Percentiles rank a stretch among this genome's conserved stretches.
These are phyloP conservation scores for Penicillium sp. DNA, from an alignment of 2,329 filamentous ascomycete species.

Conservation along the genomic window DNA sequence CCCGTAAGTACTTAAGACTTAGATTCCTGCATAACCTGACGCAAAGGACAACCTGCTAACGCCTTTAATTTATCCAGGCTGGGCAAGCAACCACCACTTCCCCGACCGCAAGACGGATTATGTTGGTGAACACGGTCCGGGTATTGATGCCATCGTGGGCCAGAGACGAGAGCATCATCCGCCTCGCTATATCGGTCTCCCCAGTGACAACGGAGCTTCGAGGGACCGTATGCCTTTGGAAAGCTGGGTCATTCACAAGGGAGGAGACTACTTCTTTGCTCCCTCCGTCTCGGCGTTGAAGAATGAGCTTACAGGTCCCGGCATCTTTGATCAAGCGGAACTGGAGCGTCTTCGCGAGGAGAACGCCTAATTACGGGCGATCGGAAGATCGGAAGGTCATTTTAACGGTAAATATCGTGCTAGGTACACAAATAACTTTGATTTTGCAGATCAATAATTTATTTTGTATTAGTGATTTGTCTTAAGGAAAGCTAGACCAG, in stretches of 20 bases:
- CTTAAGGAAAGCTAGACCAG: too few species aligned
- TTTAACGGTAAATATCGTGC: too few species aligned
- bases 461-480: too few species aligned
- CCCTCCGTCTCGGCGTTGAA: conserved; percentile 37
- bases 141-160: conserved; percentile 22
- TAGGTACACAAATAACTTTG: too few species aligned
- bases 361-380: too few species aligned
- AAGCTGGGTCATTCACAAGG: conserved; percentile 42
- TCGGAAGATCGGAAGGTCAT: too few species aligned
- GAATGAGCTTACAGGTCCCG: neutral
- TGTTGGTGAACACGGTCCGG: conserved; percentile 10
- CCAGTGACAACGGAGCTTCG: conserved; percentile 14
- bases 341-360: too few species aligned
- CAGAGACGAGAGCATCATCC: conserved; percentile 16
- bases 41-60: neutral
- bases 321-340: too few species aligned
- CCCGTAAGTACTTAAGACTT: conserved; percentile 13
- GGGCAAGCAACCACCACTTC: conserved; percentile 23
- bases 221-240: conserved; percentile 23
- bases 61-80: conserved; percentile 14
- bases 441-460: too few species aligned
- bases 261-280: conserved; percentile 50
- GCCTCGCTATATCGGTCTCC: conserved; percentile 12
- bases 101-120: conserved; percentile 13
- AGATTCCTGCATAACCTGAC: neutral